These are phyloP conservation scores for Verticillium longisporum DNA, from an alignment of 2,329 filamentous ascomycete genomes.

Conservation along the genomic window DNA sequence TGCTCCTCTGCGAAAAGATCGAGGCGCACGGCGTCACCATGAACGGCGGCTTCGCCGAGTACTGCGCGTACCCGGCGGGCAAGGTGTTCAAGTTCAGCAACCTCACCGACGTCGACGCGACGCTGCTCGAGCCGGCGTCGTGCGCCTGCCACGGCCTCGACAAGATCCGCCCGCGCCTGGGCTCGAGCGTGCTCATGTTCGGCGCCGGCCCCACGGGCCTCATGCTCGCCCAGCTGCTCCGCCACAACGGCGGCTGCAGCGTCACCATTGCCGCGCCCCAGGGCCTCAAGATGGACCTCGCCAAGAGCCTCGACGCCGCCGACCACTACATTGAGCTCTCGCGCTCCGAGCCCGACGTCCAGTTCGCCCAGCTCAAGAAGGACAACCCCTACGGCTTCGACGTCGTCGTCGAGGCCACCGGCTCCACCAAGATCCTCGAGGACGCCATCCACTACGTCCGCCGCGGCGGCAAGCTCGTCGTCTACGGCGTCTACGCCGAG, in stretches of 20 bases:
- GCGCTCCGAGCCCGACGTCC: constrained; percentile 45
- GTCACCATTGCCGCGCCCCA: constrained; percentile 63
- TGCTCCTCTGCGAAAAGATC: constrained; percentile 63
- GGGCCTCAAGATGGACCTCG: constrained; percentile 65
- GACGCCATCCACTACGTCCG: constrained; percentile 66
- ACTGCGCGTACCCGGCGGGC: constrained; percentile 45
- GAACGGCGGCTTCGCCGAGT: constrained; percentile 68
- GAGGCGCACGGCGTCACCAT: constrained; percentile 61
- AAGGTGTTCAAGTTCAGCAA: constrained; percentile 61
- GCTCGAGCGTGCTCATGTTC: constrained; percentile 59
- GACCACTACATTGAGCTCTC: constrained; percentile 49
- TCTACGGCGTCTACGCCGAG: constrained; percentile 64
- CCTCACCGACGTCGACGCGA: constrained; percentile 61
- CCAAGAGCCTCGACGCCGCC: constrained; percentile 47
- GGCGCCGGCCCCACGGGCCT: constrained; percentile 62
- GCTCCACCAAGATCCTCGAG: constrained; percentile 61
- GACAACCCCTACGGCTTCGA: constrained; percentile 69
- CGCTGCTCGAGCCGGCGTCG: constrained; percentile 62
- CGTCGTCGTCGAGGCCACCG: constrained; percentile 60
- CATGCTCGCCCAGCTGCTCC: constrained; percentile 55
- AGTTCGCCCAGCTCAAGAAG: constrained; percentile 55
- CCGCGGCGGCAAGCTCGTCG: constrained; percentile 63
- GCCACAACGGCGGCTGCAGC: constrained; percentile 60
- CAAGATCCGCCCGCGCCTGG: constrained; percentile 59
- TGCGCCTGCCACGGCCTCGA: constrained; percentile 66